phyloP scores from a whole-genome alignment of 2,329 filamentous ascomycete species.

The Mycosphaerelloides madeirae region DNA sequence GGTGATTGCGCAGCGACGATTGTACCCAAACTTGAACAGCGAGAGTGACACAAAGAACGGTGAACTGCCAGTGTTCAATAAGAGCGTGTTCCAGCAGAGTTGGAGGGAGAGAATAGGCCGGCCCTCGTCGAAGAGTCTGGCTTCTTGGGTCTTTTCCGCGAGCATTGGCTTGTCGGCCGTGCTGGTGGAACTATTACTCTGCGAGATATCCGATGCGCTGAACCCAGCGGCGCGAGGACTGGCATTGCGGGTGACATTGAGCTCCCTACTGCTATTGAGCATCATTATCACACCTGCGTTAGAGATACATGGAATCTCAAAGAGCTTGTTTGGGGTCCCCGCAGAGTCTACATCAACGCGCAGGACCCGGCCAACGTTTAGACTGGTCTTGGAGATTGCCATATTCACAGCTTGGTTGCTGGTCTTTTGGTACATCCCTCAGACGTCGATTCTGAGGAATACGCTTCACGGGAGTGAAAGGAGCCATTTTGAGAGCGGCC shows the following conservation, averaged over 20 bases:
- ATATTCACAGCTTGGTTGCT: slow-evolving; percentile 66
- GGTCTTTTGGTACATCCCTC: slow-evolving; percentile 61
- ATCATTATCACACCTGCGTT: slow-evolving; percentile 73
- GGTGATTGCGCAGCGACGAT: slow-evolving; percentile 58
- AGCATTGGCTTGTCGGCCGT: slow-evolving; percentile 74
- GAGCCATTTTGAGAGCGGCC: slow-evolving; percentile 32
- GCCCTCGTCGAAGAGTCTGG: slow-evolving; percentile 36
- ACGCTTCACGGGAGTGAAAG: slow-evolving; percentile 40
- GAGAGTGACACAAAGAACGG: slow-evolving; percentile 51
- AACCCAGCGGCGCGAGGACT: slow-evolving; percentile 61
- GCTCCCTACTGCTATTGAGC: slow-evolving; percentile 65
- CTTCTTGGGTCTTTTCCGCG: slow-evolving; percentile 60
- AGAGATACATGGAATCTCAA: slow-evolving; percentile 56
- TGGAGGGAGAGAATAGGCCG: slow-evolving; percentile 16
- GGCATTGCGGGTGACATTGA: slow-evolving; percentile 65
- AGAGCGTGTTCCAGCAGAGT: slow-evolving; percentile 40
- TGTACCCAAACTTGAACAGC: slow-evolving; percentile 69
- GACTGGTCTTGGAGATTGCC: slow-evolving; percentile 48
- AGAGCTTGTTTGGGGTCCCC: slow-evolving; percentile 54
- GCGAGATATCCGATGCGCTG: slow-evolving; percentile 75
- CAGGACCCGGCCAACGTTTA: slow-evolving; percentile 52
- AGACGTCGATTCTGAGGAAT: slow-evolving; percentile 31
- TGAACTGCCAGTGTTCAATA: slow-evolving; percentile 56
- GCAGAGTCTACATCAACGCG: slow-evolving; percentile 59
- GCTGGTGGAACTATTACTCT: slow-evolving; percentile 73